Base-by-base conservation (phyloP, 352 stramenopile species). In the Pythium volutum region DNA sequence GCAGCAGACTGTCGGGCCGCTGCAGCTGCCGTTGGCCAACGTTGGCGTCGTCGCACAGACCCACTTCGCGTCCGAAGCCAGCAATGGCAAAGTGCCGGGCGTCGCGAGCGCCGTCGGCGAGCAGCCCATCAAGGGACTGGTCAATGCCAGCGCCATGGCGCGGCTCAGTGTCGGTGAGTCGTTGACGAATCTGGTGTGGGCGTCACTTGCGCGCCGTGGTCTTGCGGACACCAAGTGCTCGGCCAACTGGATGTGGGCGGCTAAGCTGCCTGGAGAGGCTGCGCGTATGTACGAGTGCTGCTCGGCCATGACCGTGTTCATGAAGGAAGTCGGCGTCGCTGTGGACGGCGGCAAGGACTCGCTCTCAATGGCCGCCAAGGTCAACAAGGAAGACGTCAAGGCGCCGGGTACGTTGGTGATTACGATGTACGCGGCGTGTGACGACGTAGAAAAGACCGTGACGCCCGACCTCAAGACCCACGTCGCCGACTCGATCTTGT, bases 201-300 rank as follows among this genome's bases (percentile, higher is more conserved):
- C 97, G 1, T 91, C 86, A 59, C 77, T 95, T 12, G 70, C 73
- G 6, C 88, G 96, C 64, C 96, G 91, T 26, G 88, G 84, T 11
- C 85, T 99, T n/a, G 77, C 94, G 29, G 96, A 99, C 74, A 96
- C 98, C 76, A 99, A 99, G 80, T 96, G 93, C 51, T 98, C 91
- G 65, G 96, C 93, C 41, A 99, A 99, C 81, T 99, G 97, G 97
- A 99, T 99, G 97, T 99, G 98, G 84, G 97, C 98, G 6, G 97
- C 97, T 27, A 99, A 99, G 81, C 87, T 99, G 25, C 85, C 91
- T 6, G 97, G 97, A n/a, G 97, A 99, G 79, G 97, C 95, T 52
- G 91, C 96, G 8, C 96, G 95, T 59, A 99, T 99, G 97, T 99
- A 98, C 75, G 95, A 99, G 74, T 97, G 96, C 59, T 99, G 97